A percentile compares a stretch with the other conserved stretches of the same genome.
These are phyloP conservation scores for Ophiostoma montium DNA, from an alignment of 2,329 filamentous ascomycete species.

Conservation along the genomic window DNA sequence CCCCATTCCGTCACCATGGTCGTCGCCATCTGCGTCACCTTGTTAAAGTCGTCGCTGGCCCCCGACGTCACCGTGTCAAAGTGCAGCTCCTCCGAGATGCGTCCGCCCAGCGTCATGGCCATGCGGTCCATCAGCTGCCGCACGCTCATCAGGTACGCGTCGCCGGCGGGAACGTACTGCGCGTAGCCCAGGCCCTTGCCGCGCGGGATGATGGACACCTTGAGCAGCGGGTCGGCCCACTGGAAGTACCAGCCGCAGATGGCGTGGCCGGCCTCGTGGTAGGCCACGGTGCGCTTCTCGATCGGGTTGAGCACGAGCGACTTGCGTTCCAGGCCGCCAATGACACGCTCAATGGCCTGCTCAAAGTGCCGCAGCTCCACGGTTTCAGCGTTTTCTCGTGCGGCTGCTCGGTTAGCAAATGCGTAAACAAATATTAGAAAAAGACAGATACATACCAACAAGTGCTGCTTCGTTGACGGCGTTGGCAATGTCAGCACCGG, in stretches of 20 bases:
- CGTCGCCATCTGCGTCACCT: conserved; percentile 90
- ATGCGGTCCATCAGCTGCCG: conserved; percentile 97
- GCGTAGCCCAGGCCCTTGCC: conserved; percentile 91
- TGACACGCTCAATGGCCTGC: conserved; percentile 91
- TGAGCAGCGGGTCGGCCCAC: conserved; percentile 91
- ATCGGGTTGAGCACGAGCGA: conserved; percentile 83
- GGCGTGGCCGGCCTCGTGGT: conserved; percentile 77
- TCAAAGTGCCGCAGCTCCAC: conserved; percentile 90
- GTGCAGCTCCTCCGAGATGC: conserved; percentile 89
- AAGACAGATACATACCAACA: conserved; percentile 52
- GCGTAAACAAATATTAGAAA: background rate
- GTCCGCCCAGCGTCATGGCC: conserved; percentile 96
- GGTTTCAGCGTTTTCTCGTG: conserved; percentile 62
- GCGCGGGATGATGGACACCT: conserved; percentile 96
- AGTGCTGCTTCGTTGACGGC: conserved; percentile 95
- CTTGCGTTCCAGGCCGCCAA: conserved; percentile 94
- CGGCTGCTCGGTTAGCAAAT: conserved; percentile 43
- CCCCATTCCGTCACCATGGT: conserved; percentile 99
- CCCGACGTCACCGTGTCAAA: conserved; percentile 94
- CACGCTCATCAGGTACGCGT: conserved; percentile 91
- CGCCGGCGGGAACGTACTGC: conserved; percentile 83
- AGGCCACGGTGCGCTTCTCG: conserved; percentile 58
- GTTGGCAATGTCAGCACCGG: conserved; percentile 95
- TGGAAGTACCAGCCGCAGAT: conserved; percentile 98
- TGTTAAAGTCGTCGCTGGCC: conserved; percentile 94